phyloP scores from a whole-genome alignment of 2,329 filamentous ascomycete species.

The Fusarium humuli region DNA sequence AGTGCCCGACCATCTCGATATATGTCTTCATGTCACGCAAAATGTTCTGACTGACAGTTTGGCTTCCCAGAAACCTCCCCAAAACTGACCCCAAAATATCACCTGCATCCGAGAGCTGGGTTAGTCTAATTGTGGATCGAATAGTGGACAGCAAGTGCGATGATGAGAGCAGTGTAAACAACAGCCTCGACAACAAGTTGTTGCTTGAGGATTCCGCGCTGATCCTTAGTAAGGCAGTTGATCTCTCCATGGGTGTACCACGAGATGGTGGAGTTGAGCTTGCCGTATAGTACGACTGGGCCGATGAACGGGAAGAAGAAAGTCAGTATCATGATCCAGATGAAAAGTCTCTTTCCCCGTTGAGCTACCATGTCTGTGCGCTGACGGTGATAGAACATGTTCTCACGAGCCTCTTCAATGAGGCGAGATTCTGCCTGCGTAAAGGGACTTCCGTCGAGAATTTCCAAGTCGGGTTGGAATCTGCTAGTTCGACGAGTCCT shows the following conservation, averaged over 20 bases:
- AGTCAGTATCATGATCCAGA: conserved; percentile 53
- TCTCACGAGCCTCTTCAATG: conserved; percentile 49
- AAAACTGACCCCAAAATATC: conserved; percentile 17
- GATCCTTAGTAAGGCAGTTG: conserved; percentile 51
- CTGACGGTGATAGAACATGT: conserved; percentile 47
- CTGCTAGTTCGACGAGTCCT: conserved; percentile 26
- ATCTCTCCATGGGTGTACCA: conserved; percentile 63
- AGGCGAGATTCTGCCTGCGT: conserved; percentile 48
- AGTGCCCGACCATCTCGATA: not conserved
- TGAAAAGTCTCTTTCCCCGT: conserved; percentile 54
- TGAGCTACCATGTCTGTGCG: conserved; percentile 45
- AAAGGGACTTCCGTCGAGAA: conserved; percentile 42
- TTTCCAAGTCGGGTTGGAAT: conserved; percentile 5
- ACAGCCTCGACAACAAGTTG: conserved; percentile 55
- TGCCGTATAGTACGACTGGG: conserved; percentile 57
- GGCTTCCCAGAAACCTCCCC: not conserved
- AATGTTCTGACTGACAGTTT: not conserved
- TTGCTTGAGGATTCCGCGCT: conserved; percentile 48
- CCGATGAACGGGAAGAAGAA: conserved; percentile 61
- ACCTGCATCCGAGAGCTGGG: not conserved
- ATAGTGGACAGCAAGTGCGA: conserved; percentile 50
- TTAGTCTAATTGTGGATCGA: conserved; percentile 31
- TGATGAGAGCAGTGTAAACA: conserved; percentile 49
- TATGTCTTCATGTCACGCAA: conserved; percentile 5
- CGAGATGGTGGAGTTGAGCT: conserved; percentile 58